Evolutionary conservation across 2,329 filamentous ascomycete species (phyloP), one percentile per base, ranked within the genome.

Genomic region (Raffaelea albimanens): DNA sequence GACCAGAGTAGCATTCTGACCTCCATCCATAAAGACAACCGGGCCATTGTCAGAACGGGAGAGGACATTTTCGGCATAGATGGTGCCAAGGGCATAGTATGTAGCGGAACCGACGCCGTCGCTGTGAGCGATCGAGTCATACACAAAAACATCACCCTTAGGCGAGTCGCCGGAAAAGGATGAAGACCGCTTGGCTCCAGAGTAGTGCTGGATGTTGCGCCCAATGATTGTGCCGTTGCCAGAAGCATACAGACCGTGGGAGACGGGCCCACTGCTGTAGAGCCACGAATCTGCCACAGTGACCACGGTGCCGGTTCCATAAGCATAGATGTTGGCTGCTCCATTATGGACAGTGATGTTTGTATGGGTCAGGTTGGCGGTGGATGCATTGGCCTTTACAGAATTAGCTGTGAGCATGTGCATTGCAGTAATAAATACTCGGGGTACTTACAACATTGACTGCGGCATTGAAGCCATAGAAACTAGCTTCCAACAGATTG

Each of bases 111-210:
- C 49, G 9, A 50, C 43, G 42, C 49, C 49, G 4, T 22, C 11
- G n/a, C 18, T 18, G 31, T 43, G 49, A 3, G 49, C 45, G 2
- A 33, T 19, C 21, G 49, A 50, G 39, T 50, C 39, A 22, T 50
- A 50, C 29, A 50, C 45, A 3, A 25, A 25, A 5, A 50, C 29
- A 16, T 31, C 11, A 8, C 49, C 49, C 20, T 38, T 20, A 2
- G 49, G 49, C 8, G 49, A 45, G 42, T 50, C 49, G 13, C 49
- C 49, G 8, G 49, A 47, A 18, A 50, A 50, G 9, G 49, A 47
- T 19, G 49, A 50, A 2, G 49, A 45, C 1, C 49, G 49, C 8
- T 33, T 16, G 16, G 45, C 49, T 2, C 49, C 49, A 5, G 49
- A 50, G 29, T 41, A 50, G 43, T 50, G 49, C 10, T 50, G 18